Evolutionary conservation across 352 stramenopile species (phyloP), one percentile per base, ranked within the genome.

Genomic region (Elongisporangium senticosum): DNA sequence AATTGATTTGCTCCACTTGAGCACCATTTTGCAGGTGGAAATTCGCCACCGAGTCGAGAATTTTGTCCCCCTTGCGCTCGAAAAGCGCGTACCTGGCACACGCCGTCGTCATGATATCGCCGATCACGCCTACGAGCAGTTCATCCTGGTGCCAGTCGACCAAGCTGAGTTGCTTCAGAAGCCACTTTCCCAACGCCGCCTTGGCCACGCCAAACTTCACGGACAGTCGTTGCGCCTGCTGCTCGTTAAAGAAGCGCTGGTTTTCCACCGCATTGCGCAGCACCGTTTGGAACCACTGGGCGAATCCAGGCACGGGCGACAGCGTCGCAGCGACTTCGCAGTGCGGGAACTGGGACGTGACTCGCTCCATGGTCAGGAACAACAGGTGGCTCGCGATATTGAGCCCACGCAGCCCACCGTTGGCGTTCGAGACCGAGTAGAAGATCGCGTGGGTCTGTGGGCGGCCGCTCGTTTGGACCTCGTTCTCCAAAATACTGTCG

Each of bases 11-110:
- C 59, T 95, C 85, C 17, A 95, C 83, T 61, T 95, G 85, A 0
- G 85, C 85, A 19, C 85, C 85, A 47, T 95, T 95, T 43, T 92
- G 83, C 48, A 95, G 58, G 49, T 95, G 85, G 53, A 95, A 95
- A 53, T 95, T 93, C 7, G 85, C 83, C 17, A 95, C 85, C 0
- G 85, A 72, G 58, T 95, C 82, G 51, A 89, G 62, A 60, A 95
- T 93, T 62, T 90, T 92, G 49, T 89, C 75, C 20, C 74, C 67
- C 48, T 83, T 83, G 39, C 83, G 69, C 47, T 88, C 83, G 64
- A 95, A 95, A 3, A 93, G 65, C n/a, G 90, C 75, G 69, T 95
- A 95, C 2, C 74, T 73, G 0, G 79, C 77, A 43, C 83, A 93
- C 6, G 83, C 83, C 1, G 72, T 59, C 51, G 73, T 72, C 26